Evolutionary conservation across 495 filamentous ascomycete species (phyloP).

Genomic region (Daldinia bambusicola): DNA sequence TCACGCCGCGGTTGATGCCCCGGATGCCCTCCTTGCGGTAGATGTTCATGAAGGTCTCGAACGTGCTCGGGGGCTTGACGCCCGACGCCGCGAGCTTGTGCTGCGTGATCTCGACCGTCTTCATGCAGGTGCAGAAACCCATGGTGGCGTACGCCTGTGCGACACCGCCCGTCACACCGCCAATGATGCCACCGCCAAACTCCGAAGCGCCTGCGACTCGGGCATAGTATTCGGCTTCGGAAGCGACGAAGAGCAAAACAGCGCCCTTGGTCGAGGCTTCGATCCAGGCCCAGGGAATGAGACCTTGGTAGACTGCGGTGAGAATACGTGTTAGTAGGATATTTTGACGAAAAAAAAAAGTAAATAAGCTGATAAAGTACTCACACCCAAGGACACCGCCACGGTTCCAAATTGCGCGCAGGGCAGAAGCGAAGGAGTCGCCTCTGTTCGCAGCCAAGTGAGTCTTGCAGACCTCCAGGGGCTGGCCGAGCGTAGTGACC

Average conservation of each 20-base stretch:
- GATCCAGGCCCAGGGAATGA: conserved; percentile 99
- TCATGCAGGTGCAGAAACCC: conserved; percentile 99
- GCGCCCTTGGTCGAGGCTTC: conserved; percentile 99
- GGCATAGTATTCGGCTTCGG: conserved; percentile 95
- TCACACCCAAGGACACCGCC: conserved; percentile 95
- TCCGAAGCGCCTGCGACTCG: conserved; percentile 80
- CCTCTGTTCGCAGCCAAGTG: conserved; percentile 97
- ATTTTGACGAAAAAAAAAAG: background rate
- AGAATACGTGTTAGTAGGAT: conserved; percentile 20
- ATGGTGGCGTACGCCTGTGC: conserved; percentile 99
- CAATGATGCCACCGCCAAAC: conserved; percentile 87
- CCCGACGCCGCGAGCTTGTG: conserved; percentile 89
- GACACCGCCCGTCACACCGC: conserved; percentile 93
- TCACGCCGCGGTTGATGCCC: conserved; percentile 98
- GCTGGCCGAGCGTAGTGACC: conserved; percentile 84
- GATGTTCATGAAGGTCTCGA: conserved; percentile 95
- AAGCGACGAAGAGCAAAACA: conserved; percentile 98
- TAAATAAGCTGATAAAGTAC: conserved; percentile 51
- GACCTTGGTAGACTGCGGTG: conserved; percentile 91
- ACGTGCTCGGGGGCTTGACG: conserved; percentile 85
- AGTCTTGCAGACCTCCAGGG: conserved; percentile 98
- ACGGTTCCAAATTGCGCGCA: conserved; percentile 89
- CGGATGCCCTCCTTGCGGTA: conserved; percentile 93
- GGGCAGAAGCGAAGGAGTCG: conserved; percentile 84
- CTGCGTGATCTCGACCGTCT: conserved; percentile 99